These are phyloP conservation scores for Micromonas commoda DNA, from an alignment of 139 green algal genomes.

Conservation along the genomic window DNA sequence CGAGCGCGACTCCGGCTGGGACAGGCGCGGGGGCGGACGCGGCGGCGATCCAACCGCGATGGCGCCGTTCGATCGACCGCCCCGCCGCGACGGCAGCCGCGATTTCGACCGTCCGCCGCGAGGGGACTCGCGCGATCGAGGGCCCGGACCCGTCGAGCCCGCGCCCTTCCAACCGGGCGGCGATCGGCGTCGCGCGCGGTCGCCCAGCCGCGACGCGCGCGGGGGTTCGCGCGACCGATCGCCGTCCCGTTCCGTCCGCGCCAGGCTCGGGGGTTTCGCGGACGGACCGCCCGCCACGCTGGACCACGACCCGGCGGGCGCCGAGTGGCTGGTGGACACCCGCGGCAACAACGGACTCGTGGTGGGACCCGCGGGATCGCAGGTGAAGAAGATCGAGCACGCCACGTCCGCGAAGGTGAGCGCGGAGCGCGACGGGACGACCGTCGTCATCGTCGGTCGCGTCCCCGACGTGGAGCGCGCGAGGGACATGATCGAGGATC, in stretches of 20 bases:
- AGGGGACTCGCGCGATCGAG: too few species aligned
- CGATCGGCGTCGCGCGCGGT: background rate
- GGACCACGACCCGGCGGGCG: background rate
- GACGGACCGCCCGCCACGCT: too few species aligned
- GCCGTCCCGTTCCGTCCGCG: too few species aligned
- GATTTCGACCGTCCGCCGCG: too few species aligned
- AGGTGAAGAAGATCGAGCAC: background rate
- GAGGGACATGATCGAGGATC: background rate
- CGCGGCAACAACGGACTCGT: slow-evolving; percentile 24
- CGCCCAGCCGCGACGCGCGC: too few species aligned
- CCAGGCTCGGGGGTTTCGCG: too few species aligned
- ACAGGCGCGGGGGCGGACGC: too few species aligned
- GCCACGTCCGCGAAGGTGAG: background rate
- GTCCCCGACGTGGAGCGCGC: background rate
- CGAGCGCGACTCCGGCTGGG: background rate
- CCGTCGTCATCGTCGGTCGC: slow-evolving; percentile 2
- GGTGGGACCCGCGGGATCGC: background rate
- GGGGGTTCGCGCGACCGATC: background rate
- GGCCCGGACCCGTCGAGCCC: too few species aligned
- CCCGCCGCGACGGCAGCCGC: background rate
- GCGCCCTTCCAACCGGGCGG: too few species aligned
- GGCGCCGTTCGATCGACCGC: too few species aligned
- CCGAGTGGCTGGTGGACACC: background rate
- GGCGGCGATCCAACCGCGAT: too few species aligned
- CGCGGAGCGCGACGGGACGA: slow-evolving; percentile 1